Base-by-base conservation (phyloP, 768 basidiomycete species). In the Polyporus arcularius region DNA sequence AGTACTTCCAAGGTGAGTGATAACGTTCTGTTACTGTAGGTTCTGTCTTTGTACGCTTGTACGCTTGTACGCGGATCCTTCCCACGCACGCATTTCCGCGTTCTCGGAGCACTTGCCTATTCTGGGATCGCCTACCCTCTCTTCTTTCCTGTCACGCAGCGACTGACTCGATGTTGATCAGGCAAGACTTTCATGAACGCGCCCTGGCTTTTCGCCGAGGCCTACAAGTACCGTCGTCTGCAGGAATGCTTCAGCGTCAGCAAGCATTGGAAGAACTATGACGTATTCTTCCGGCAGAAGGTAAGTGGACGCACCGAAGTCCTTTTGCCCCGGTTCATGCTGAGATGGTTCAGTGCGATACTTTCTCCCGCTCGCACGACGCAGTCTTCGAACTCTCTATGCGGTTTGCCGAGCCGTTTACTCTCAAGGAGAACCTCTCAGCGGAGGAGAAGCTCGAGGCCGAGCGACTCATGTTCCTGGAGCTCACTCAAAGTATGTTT, bases 281-380 rank as follows among this genome's bases (percentile, higher is more conserved):
- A 96, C 70, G 94, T 96, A 46, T 98, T 97, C 74, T 96, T 95
- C 79, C 80, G 95, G 59, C 92, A 97, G 75, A 96, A 96, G 77
- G 88, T 87, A 47, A 35, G 63, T 45, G 18, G 11, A 35, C 4
- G 9, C 38, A 18, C 11, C 54, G 11, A 9, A 14, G 42, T 46
- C 43, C n/a, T 16, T 45, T 18, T 8, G 43, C n/a, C 21, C 21
- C 8, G n/a, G 7, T 48, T n/a, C 26, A 51, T 50, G 14, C 18
- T 41, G 21, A 35, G 38, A n/a, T 35, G 26, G 39, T 42, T 12
- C 57, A 90, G 88, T 96, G 94, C 69, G 96, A 97, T 68, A 97
- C 96, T 3, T 98, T 97, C 78, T 91, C 94, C 18, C 90, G 96
- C 65, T 97, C 96, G 0, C 71, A 84, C 11, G 90, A 94, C 53